Percentiles rank a stretch among this genome's conserved stretches.
Conservation (phyloP, 1,284 basidiomycete genomes). For the Cutaneotrichosporon arboriforme region DNA sequence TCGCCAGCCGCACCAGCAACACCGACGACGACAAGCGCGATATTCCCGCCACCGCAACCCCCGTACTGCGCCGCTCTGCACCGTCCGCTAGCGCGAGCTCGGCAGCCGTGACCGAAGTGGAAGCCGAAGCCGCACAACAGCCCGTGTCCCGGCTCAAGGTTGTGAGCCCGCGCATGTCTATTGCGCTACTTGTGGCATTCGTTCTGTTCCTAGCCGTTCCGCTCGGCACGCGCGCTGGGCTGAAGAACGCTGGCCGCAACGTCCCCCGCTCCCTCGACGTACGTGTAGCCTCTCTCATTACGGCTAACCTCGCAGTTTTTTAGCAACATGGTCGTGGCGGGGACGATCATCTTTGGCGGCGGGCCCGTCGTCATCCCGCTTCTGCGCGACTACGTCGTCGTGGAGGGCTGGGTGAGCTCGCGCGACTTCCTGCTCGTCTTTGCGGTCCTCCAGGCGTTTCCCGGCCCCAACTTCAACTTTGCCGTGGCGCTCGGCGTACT, state of each 20-base stretch:
- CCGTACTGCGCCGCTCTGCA: neutral
- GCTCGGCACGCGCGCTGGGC: conserved; percentile 30
- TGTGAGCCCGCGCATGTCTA: conserved; percentile 21
- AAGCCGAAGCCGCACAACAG: neutral
- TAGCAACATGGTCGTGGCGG: conserved; percentile 51
- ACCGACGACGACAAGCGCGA: neutral
- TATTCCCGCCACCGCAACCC: neutral
- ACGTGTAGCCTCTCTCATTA: conserved; percentile 1
- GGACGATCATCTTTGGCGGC: conserved; percentile 58
- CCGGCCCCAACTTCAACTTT: conserved; percentile 60
- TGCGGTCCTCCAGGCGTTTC: conserved; percentile 55
- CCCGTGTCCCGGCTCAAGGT: conserved; percentile 22
- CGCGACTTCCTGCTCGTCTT: conserved; percentile 59
- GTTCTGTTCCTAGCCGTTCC: conserved; percentile 40
- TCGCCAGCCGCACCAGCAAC: too few relatives aligned
- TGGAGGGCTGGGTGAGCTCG: conserved; percentile 44
- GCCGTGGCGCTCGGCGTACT: conserved; percentile 57
- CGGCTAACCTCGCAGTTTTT: conserved; percentile 38
- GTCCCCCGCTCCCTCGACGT: conserved; percentile 38
- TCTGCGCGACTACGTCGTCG: conserved; percentile 56
- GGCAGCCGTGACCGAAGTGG: neutral
- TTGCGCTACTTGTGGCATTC: conserved; percentile 38
- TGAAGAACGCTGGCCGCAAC: conserved; percentile 35
- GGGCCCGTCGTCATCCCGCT: conserved; percentile 60
- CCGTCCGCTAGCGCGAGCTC: too few relatives aligned